Conservation (phyloP, 192 early-diverging fungal genomes). For the Coemansia sp. region DNA sequence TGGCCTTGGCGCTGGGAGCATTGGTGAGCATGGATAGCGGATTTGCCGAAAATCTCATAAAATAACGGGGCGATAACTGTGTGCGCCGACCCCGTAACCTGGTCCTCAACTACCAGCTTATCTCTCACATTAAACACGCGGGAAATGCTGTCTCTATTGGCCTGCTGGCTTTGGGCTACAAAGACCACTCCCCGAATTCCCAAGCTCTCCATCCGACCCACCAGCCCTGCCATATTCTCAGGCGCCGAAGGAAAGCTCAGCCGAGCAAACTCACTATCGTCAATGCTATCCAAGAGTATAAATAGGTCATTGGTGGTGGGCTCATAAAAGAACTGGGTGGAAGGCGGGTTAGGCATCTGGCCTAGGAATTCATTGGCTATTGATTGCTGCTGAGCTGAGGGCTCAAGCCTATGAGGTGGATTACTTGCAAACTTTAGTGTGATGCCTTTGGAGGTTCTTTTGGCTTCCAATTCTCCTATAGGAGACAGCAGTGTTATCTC, state of each 20-base stretch:
- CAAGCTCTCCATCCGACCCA: no score
- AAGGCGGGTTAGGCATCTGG: no score
- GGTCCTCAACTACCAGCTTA: constrained; percentile 22
- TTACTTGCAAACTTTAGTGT: neutral
- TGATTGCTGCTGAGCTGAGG: no score
- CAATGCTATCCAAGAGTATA: neutral
- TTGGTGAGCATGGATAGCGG: constrained; percentile 18
- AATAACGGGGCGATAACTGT: constrained; percentile 23
- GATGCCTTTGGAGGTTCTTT: neutral
- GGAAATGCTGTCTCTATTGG: constrained; percentile 15
- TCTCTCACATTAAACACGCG: constrained; percentile 28
- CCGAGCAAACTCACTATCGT: neutral
- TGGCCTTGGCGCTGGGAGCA: constrained; percentile 25
- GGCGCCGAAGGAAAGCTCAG: neutral
- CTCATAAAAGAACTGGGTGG: neutral
- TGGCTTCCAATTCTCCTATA: no score
- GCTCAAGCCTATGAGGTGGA: neutral
- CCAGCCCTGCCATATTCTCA: no score
- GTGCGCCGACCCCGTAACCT: constrained; percentile 37
- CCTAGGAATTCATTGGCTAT: no score
- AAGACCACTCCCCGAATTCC: neutral
- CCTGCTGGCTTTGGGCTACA: constrained; percentile 1
- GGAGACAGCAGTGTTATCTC: no score
- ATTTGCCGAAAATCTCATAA: constrained; percentile 7
- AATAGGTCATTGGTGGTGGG: neutral